Conservation (phyloP, 2,329 filamentous ascomycete genomes). For the Phymatotrichopsis omnivora region DNA sequence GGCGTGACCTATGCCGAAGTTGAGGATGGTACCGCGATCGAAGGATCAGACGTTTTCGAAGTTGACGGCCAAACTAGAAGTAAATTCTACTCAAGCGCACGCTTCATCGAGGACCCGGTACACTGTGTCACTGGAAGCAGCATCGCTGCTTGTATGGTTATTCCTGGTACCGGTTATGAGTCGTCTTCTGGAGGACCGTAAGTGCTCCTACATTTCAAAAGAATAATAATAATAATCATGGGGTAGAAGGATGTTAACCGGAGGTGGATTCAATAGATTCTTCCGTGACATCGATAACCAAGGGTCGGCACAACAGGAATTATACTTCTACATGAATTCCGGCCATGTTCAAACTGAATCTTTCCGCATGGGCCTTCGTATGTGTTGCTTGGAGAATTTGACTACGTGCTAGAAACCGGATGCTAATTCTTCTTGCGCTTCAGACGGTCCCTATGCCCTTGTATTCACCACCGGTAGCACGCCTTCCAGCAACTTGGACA, state of each 20-base stretch:
- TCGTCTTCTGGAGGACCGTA: conserved; percentile 56
- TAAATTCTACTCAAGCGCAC: conserved; percentile 59
- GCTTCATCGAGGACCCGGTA: conserved; percentile 58
- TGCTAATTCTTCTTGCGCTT: too few species aligned
- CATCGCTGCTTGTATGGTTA: conserved; percentile 48
- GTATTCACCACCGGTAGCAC: conserved; percentile 50
- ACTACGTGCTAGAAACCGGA: too few species aligned
- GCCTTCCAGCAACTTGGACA: conserved; percentile 44
- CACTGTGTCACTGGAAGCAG: conserved; percentile 50
- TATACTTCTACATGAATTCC: conserved; percentile 58
- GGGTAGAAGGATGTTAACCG: too few species aligned
- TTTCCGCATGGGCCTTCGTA: conserved; percentile 52
- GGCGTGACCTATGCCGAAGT: conserved; percentile 10
- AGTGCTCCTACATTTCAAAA: conserved; percentile 40
- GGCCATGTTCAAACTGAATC: conserved; percentile 53
- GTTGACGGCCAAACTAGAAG: conserved; percentile 53
- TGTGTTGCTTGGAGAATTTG: too few species aligned
- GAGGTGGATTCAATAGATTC: conserved; percentile 13
- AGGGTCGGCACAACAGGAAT: conserved; percentile 45
- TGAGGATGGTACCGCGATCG: conserved; percentile 14
- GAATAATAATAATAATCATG: too few species aligned
- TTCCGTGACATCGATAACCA: conserved; percentile 42
- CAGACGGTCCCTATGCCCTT: conserved; percentile 56
- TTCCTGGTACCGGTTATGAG: conserved; percentile 46
- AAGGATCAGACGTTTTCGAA: conserved; percentile 37